phyloP scores from a whole-genome alignment of 1,284 basidiomycete species.

The Meira miltonrushii region DNA sequence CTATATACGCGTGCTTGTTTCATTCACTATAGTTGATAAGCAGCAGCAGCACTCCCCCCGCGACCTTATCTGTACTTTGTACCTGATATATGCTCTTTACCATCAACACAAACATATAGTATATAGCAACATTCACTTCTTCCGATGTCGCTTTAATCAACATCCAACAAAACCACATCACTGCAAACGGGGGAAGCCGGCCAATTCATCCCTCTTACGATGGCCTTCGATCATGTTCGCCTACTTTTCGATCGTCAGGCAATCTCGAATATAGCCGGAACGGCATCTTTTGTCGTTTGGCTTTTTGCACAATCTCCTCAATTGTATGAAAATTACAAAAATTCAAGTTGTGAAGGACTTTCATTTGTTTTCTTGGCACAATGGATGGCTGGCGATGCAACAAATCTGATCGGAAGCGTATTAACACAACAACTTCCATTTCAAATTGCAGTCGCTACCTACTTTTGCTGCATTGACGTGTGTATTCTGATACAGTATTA shows the following conservation, averaged over 20 bases:
- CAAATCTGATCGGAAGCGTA: slow-evolving; percentile 46
- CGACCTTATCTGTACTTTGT: no score
- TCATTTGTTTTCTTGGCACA: slow-evolving; percentile 46
- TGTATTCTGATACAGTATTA: slow-evolving; percentile 34
- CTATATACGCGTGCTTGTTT: no score
- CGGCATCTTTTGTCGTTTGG: slow-evolving; percentile 42
- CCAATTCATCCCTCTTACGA: no score
- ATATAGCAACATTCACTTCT: no score
- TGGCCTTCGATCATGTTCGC: no score
- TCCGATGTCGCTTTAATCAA: no score
- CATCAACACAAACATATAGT: no score
- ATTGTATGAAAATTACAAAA: slow-evolving; percentile 43
- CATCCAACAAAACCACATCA: no score
- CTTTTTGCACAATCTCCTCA: slow-evolving; percentile 51
- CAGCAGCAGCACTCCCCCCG: no score
- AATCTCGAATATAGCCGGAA: slow-evolving; percentile 34
- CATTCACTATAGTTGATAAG: no score
- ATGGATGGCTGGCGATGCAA: slow-evolving; percentile 50
- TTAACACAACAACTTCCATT: slow-evolving; percentile 47
- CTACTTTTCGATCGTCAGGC: slow-evolving; percentile 19
- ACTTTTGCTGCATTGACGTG: slow-evolving; percentile 43
- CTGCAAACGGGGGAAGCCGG: no score
- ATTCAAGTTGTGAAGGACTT: slow-evolving; percentile 42
- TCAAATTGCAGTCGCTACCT: slow-evolving; percentile 43
- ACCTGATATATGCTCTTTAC: no score